A percentile compares a stretch with the other conserved stretches of the same genome.
These are phyloP conservation scores for Naumovozyma baii DNA, from an alignment of 805 yeast species.

Conservation along the genomic window DNA sequence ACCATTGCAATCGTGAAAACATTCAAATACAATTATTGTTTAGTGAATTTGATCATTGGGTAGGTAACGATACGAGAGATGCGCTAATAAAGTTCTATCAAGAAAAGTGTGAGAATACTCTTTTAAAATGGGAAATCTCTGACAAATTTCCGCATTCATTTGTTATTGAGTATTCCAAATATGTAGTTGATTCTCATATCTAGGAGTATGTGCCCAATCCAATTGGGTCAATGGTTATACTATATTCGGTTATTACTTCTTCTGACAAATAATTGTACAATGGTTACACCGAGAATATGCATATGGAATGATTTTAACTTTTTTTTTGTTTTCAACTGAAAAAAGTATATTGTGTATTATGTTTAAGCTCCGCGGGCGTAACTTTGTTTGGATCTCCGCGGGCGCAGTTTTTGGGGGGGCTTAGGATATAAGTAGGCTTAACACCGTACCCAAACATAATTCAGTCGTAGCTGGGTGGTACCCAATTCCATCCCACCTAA, in stretches of 20 bases:
- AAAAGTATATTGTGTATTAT: too few relatives aligned
- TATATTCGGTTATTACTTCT: too few relatives aligned
- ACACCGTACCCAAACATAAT: not conserved
- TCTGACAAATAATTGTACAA: too few relatives aligned
- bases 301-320: too few relatives aligned
- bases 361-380: too few relatives aligned
- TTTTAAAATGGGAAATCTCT: conserved; percentile 24
- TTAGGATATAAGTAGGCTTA: not conserved
- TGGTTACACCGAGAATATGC: too few relatives aligned
- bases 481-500: too few relatives aligned
- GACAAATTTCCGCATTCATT: conserved; percentile 46
- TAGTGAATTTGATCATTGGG: conserved; percentile 60
- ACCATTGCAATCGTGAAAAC: conserved; percentile 17
- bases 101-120: conserved; percentile 12
- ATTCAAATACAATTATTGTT: conserved; percentile 45
- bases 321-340: too few relatives aligned
- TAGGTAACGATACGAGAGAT: conserved; percentile 41
- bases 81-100: conserved; percentile 33
- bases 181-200: conserved; percentile 17
- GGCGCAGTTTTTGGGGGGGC: not conserved
- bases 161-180: conserved; percentile 47
- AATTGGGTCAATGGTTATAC: too few relatives aligned
- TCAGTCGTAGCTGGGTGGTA: too few relatives aligned
- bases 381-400: not conserved
- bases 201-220: too few relatives aligned